A percentile compares a stretch with the other conserved stretches of the same genome.
Conservation (phyloP, 169 alveolate species). For the Cystoisospora suis region DNA sequence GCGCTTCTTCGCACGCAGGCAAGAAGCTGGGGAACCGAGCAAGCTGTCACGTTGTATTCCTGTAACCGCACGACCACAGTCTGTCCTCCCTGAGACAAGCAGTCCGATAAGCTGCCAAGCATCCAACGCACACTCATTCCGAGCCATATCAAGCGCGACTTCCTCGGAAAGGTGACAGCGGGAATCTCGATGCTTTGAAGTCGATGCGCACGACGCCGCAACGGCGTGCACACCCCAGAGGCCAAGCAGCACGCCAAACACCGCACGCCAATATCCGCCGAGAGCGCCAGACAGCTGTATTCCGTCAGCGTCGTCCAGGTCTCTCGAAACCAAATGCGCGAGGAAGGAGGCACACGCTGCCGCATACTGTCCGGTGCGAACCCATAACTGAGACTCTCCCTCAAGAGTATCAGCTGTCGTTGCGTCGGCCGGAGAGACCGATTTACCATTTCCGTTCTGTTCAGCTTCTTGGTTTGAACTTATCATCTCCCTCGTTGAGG, state of each 20-base stretch:
- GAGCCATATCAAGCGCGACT: background rate
- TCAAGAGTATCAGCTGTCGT: background rate
- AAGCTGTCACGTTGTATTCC: background rate
- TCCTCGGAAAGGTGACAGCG: background rate
- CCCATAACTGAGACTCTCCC: background rate
- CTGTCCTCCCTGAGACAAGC: background rate
- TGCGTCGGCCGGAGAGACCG: too few relatives aligned
- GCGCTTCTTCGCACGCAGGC: too few relatives aligned
- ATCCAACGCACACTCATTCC: background rate
- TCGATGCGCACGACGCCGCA: slow-evolving; percentile 12
- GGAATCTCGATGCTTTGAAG: background rate
- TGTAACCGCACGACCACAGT: background rate
- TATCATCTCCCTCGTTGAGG: too few relatives aligned
- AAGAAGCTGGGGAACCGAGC: background rate
- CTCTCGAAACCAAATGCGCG: background rate
- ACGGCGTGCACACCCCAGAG: slow-evolving; percentile 52
- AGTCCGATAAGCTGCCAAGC: slow-evolving; percentile 9
- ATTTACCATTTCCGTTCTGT: too few relatives aligned
- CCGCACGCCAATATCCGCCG: slow-evolving; percentile 39
- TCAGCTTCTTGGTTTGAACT: too few relatives aligned
- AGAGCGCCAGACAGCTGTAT: too few relatives aligned
- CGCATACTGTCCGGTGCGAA: background rate
- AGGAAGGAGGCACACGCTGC: background rate
- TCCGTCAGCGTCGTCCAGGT: too few relatives aligned
- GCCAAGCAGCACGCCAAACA: slow-evolving; percentile 56